phyloP scores from a whole-genome alignment of 305 asterid species.

The Striga hermonthica region DNA sequence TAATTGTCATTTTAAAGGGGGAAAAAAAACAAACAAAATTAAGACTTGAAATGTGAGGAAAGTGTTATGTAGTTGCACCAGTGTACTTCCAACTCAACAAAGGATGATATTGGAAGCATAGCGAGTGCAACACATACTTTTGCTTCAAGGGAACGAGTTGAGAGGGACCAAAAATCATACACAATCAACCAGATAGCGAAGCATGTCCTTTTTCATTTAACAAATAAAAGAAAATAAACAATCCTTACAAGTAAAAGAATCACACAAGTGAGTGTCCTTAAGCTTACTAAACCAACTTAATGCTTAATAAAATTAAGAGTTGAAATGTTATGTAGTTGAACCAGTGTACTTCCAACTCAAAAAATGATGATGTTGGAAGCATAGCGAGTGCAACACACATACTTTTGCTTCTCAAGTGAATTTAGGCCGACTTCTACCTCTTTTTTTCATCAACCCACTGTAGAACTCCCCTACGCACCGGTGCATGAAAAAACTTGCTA shows the following conservation, averaged over 20 bases:
- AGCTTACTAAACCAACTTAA: no score
- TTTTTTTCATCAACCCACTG: no score
- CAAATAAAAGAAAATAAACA: background rate
- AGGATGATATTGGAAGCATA: background rate
- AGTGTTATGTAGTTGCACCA: conserved; percentile 30
- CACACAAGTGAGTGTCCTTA: no score
- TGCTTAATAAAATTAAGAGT: no score
- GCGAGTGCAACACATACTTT: conserved; percentile 40
- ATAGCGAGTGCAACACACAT: conserved; percentile 37
- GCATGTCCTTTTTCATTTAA: conserved; percentile 18
- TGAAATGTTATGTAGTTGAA: conserved; percentile 40
- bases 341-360: conserved; percentile 26
- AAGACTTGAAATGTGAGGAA: no score
- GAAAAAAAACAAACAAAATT: no score
- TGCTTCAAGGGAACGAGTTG: conserved; percentile 74
- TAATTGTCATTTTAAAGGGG: no score
- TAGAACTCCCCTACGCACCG: no score
- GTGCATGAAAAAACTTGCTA: no score
- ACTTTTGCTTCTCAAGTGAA: conserved; percentile 56
- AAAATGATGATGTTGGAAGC: background rate
- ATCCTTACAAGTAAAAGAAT: no score
- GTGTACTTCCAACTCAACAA: conserved; percentile 24
- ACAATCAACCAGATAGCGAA: conserved; percentile 56
- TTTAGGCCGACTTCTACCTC: no score
- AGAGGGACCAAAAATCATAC: conserved; percentile 21